Percentiles rank a stretch among this genome's conserved stretches.
These are phyloP conservation scores for Talaromyces ruber DNA, from an alignment of 495 filamentous ascomycete species.

Conservation along the genomic window DNA sequence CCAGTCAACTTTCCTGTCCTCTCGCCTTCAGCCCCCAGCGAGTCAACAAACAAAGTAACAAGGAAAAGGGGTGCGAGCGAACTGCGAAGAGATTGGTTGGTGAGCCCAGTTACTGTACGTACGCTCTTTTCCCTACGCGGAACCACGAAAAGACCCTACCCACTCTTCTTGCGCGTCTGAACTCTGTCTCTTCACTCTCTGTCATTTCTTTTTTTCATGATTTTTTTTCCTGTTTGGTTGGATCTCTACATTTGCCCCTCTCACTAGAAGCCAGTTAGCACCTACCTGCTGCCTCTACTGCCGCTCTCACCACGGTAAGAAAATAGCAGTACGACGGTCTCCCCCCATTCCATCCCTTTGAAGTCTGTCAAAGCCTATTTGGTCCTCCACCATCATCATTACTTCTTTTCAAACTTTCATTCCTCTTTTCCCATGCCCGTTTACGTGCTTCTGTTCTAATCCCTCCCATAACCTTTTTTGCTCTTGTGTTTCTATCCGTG, in stretches of 20 bases:
- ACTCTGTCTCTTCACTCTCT: background rate
- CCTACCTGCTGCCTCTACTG: background rate
- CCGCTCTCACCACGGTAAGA: background rate
- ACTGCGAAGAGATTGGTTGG: background rate
- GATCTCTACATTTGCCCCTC: background rate
- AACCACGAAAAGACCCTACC: background rate
- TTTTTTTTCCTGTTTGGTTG: background rate
- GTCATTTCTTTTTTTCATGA: background rate
- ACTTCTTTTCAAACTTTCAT: constrained; percentile 11
- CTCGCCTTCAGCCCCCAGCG: background rate
- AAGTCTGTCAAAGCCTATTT: background rate
- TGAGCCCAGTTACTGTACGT: background rate
- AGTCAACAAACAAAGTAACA: background rate
- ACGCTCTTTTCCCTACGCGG: background rate
- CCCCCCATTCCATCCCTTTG: constrained; percentile 8
- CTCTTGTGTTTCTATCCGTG: constrained; percentile 4
- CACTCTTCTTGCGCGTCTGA: background rate
- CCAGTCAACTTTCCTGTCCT: background rate
- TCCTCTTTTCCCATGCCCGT: constrained; percentile 13
- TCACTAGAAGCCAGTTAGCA: background rate
- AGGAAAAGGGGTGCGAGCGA: background rate
- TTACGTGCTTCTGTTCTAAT: constrained; percentile 5
- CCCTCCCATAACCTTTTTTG: constrained; percentile 5
- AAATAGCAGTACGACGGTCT: background rate
- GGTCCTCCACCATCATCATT: constrained; percentile 8